These are phyloP conservation scores for Physcia stellaris DNA, from an alignment of 495 filamentous ascomycete genomes.

Conservation along the genomic window DNA sequence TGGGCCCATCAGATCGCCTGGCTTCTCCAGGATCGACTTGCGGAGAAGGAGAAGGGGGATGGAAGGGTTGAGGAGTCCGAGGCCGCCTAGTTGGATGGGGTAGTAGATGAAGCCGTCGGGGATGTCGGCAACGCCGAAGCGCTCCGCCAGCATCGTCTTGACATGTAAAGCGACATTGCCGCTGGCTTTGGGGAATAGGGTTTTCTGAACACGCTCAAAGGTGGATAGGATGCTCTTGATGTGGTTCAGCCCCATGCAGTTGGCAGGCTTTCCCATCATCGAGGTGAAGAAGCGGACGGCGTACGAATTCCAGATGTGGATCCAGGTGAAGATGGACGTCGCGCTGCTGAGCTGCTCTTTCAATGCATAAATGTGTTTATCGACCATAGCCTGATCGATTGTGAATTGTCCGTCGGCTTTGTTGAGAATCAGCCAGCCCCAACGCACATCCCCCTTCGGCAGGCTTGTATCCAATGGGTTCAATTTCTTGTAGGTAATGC, in stretches of 20 bases:
- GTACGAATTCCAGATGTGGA: slow-evolving; percentile 53
- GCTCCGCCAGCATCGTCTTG: slow-evolving; percentile 34
- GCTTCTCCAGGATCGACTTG: slow-evolving; percentile 34
- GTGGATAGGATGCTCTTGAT: slow-evolving; percentile 49
- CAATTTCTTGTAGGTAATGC: slow-evolving; percentile 10
- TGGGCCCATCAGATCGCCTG: slow-evolving; percentile 26
- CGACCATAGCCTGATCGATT: slow-evolving; percentile 49
- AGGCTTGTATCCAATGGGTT: slow-evolving; percentile 13
- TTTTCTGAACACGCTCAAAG: slow-evolving; percentile 43
- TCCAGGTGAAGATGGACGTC: slow-evolving; percentile 47
- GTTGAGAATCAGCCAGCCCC: slow-evolving; percentile 52
- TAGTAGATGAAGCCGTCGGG: slow-evolving; percentile 57
- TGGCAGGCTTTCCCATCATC: slow-evolving; percentile 51
- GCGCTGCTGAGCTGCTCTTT: slow-evolving; percentile 41
- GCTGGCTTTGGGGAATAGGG: slow-evolving; percentile 28
- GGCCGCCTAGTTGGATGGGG: slow-evolving; percentile 45
- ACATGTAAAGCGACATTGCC: slow-evolving; percentile 44
- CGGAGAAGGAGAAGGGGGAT: slow-evolving; percentile 38
- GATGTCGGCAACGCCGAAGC: slow-evolving; percentile 41
- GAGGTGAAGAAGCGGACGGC: slow-evolving; percentile 49
- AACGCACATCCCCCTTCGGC: slow-evolving; percentile 46
- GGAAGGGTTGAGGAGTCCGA: slow-evolving; percentile 44
- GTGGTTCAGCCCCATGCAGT: slow-evolving; percentile 49
- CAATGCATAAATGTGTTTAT: slow-evolving; percentile 47
- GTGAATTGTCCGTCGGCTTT: slow-evolving; percentile 38